Evolutionary conservation across 2,329 filamentous ascomycete genomes (phyloP).

Genomic region (Botrytis byssoidea): DNA sequence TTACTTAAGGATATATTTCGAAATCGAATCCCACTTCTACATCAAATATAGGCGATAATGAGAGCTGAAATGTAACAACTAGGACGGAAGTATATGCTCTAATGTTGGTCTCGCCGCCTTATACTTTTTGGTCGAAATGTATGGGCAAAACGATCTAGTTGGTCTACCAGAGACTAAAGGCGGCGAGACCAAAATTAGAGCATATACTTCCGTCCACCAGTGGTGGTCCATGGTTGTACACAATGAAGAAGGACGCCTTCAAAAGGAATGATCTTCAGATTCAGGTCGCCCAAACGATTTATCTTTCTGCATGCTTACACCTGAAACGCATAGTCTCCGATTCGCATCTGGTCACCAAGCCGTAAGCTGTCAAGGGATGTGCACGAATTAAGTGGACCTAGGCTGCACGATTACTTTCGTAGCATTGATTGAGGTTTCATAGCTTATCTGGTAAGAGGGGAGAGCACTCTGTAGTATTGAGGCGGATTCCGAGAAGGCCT

Average conservation of each 20-base stretch:
- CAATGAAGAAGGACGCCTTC: too few relatives aligned
- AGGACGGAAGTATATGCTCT: neutral
- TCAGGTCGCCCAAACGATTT: neutral
- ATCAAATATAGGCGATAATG: neutral
- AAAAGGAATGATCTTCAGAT: neutral
- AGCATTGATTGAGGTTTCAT: neutral
- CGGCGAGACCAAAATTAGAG: too few relatives aligned
- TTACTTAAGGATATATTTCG: neutral
- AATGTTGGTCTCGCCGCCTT: neutral
- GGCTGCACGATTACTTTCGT: neutral
- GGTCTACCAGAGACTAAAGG: too few relatives aligned
- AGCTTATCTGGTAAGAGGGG: neutral
- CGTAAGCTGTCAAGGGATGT: neutral
- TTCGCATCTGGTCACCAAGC: neutral
- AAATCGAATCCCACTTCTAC: neutral
- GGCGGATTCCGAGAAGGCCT: neutral
- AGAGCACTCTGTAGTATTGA: neutral
- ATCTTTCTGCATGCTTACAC: neutral
- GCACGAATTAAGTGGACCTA: neutral
- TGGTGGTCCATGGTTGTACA: too few relatives aligned
- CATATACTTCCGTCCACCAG: too few relatives aligned
- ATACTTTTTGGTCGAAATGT: too few relatives aligned
- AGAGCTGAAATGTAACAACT: neutral
- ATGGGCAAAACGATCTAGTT: too few relatives aligned
- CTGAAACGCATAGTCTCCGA: neutral